Evolutionary conservation across 805 yeast genomes (phyloP), one percentile per base, ranked within the genome.

Genomic region (Yarrowia sp.): DNA sequence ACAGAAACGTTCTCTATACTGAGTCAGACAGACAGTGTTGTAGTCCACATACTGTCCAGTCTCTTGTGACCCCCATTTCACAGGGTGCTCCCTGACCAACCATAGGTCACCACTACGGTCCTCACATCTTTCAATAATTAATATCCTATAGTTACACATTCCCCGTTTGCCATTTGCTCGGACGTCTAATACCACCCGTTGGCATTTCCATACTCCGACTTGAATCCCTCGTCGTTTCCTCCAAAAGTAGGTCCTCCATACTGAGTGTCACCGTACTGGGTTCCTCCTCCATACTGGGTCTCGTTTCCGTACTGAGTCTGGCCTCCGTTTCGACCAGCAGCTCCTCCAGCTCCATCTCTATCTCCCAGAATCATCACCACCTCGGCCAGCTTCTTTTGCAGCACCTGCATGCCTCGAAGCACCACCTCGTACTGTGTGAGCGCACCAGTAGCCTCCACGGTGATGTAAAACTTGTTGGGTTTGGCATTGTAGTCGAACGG

Each of bases 391-490:
- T 95, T 95, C 77, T 87, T 86, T 75, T 92, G 97, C 70, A 95
- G 78, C 33, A 92, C 92, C 62, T 84, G 86, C 69, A 96, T 86
- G 54, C 97, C 92, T 71, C 92, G 85, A 61, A 86, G 78, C 22
- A 95, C 90, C 30, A 95, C 97, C 70, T 90, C 96, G 72, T 92
- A 89, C 1, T 97, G 96, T 64, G 89, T 84, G 66, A 95, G 83
- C 58, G 87, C 85, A 3, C 99, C 99, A 14, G 92, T 89, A 1
- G 98, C 90, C 76, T 95, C 99, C 10, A 96, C 89, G 69, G 90
- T 93, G 73, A 93, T 78, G 76, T 95, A 95, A 71, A 87, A 95
- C 68, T 85, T 86, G 49, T 83, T 79, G 3, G 99, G 96, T 71
- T 82, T 83, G 7, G 97, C 97, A 46, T 79, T 81, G 74, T 86